Evolutionary conservation across 176 grass and related monocot species (phyloP), one percentile per base, ranked within the genome.

Genomic region (Triticum monococcum): DNA sequence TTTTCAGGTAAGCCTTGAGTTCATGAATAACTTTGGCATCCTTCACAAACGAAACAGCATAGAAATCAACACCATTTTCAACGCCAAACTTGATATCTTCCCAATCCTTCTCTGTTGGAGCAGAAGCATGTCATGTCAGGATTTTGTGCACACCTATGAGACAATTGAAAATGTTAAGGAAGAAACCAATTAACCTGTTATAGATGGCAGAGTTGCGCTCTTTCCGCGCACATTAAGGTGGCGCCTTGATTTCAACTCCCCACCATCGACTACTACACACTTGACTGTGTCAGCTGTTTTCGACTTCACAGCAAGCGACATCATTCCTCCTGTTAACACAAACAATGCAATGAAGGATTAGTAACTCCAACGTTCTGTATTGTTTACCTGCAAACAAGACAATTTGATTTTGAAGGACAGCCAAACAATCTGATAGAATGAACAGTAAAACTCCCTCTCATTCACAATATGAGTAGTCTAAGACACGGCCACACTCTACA

Each of bases 1-100:
- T 83, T 94, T 92, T 96, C 72, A 98, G 93, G 80, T 91, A 98
- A 71, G 86, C 91, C 84, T 98, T 96, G 32, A 98, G 75, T 90
- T 98, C 93, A 88, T 98, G 92, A 64, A 98, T 88, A 80, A 98
- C 96, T 87, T 89, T 90, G 38, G 93, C 91, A 84, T 96, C 93
- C 81, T 98, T 98, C 68, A 98, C 96, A 82, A 98, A 98, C 54
- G 96, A 98, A 92, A 98, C 93, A 75, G 96, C 96, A 88, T 98
- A 98, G 75, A 94, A 98, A 88, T 98, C 96, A 76, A 98, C 96
- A 86, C 92, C 87, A 0, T 94, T 96, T 62, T 96, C 93, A 78
- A 98, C 90, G 3, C 93, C 93, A 85, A 98, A 98, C 83, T 96
- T 98, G 80, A 98, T 98, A 73, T 98, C 96, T 84, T 96, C 96